These are phyloP conservation scores for Aspergillus fischeri DNA, from an alignment of 2,329 filamentous ascomycete genomes.

Conservation along the genomic window DNA sequence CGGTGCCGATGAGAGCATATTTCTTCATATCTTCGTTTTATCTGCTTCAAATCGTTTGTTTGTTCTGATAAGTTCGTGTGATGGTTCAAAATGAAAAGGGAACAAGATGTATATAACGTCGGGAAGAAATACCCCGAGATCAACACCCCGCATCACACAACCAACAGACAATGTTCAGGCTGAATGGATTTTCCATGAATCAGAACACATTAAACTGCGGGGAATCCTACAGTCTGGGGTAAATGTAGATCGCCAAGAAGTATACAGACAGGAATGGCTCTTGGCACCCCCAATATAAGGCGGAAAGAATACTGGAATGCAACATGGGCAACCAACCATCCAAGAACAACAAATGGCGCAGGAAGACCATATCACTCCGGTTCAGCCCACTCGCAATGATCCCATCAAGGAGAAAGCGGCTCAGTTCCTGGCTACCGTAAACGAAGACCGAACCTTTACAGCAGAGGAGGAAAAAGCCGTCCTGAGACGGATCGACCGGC, in stretches of 20 bases:
- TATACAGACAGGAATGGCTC: neutral
- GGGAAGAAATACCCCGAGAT: neutral
- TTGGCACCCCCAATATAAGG: neutral
- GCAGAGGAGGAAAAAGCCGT: too few relatives aligned
- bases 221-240: neutral
- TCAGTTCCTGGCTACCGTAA: too few relatives aligned
- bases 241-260: neutral
- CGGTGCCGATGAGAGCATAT: constrained; percentile 48
- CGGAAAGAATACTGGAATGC: too few relatives aligned
- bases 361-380: too few relatives aligned
- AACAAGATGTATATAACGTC: neutral
- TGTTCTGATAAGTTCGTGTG: too few relatives aligned
- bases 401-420: too few relatives aligned
- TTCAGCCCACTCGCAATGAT: too few relatives aligned
- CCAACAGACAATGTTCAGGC: neutral
- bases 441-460: too few relatives aligned
- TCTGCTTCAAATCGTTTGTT: neutral
- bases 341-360: too few relatives aligned
- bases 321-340: too few relatives aligned
- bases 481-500: too few relatives aligned
- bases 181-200: neutral
- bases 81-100: too few relatives aligned
- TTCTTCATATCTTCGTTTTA: neutral
- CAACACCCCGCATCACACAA: neutral
- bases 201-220: neutral